Conservation (phyloP, 352 stramenopile genomes). For the Phytopythium cucurbitacearum region DNA sequence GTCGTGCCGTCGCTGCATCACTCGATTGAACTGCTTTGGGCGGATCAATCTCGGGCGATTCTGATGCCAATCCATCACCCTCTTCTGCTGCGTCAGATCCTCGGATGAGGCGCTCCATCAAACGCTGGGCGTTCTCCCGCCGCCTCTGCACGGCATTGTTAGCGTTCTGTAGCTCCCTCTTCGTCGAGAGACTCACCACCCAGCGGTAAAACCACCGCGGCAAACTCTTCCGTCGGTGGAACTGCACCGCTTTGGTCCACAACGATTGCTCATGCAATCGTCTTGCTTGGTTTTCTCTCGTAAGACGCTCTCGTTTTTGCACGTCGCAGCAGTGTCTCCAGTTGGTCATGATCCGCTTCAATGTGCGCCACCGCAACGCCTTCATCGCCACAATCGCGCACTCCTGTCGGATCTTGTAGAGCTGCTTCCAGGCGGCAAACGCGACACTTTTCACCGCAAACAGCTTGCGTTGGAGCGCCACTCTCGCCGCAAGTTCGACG, state of each 20-base stretch:
- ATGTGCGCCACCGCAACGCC: constrained; percentile 17
- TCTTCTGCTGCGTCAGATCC: constrained; percentile 4
- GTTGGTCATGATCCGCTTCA: constrained; percentile 10
- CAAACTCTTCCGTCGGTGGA: constrained; percentile 31
- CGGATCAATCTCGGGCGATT: too few species aligned
- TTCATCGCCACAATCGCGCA: neutral
- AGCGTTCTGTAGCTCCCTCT: constrained; percentile 23
- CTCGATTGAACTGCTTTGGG: neutral
- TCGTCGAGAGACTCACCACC: constrained; percentile 14
- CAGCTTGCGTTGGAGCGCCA: constrained; percentile 11
- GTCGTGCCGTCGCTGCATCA: too few species aligned
- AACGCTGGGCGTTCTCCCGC: constrained; percentile 26
- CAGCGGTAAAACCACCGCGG: constrained; percentile 53
- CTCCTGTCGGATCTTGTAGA: neutral
- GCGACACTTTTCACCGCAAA: constrained; percentile 1
- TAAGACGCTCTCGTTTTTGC: neutral
- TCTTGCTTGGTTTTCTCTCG: constrained; percentile 8
- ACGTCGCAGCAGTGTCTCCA: constrained; percentile 14
- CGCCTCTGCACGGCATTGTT: constrained; percentile 19
- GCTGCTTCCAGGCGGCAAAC: constrained; percentile 4
- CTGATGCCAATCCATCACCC: neutral
- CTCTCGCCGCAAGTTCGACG: constrained; percentile 17
- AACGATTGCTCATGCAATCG: constrained; percentile 18
- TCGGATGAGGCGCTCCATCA: constrained; percentile 36
- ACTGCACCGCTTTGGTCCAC: constrained; percentile 15